Base-by-base conservation (phyloP, 148 eudicot genomes). In the Persicaria tinctoria region DNA sequence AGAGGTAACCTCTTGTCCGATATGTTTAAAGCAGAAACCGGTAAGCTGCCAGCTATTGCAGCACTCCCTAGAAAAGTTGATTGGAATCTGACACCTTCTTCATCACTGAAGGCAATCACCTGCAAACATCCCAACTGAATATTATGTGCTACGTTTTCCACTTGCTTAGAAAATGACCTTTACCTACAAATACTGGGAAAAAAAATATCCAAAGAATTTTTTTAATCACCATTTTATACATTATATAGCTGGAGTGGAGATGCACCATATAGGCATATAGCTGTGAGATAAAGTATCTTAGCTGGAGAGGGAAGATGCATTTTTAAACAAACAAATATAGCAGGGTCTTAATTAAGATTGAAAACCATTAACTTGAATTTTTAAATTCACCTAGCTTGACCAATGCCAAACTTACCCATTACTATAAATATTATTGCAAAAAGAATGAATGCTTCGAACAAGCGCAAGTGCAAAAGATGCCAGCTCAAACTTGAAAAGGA, bases 41-140 rank as follows among this genome's bases (percentile, higher is more conserved):
- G 89, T 82, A 92, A 80, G 76, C 82, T 83, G 74, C 98, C 98
- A 77, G 98, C 90, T 76, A 95, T 77, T 74, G 96, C 97, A 74
- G 96, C 98, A 85, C 97, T 95, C 69, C 98, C 98, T 68, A 95
- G 84, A 82, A 95, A 95, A 17, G 98, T 92, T n/a, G 97, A 87
- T 59, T 95, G 98, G 74, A 95, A 95, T 74, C 98, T 85, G 82
- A 90, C 90, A 80, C 98, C 98, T 83, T 95, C 98, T 82, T 95
- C 98, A 60, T 95, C 98, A 77, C 98, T 85, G 77, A 95, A 95
- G 49, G 98, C 98, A 86, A 95, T 92, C 76, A 95, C 86, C 98
- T 93, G 84, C 73, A 81, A 68, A 68, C 64, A 66, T 57, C 70
- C 70, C 82, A 76, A 50, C 74, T 18, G 23, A 57, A 57, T 6